Evolutionary conservation across 2,329 filamentous ascomycete species (phyloP).

Genomic region (Aureobasidium zeae): DNA sequence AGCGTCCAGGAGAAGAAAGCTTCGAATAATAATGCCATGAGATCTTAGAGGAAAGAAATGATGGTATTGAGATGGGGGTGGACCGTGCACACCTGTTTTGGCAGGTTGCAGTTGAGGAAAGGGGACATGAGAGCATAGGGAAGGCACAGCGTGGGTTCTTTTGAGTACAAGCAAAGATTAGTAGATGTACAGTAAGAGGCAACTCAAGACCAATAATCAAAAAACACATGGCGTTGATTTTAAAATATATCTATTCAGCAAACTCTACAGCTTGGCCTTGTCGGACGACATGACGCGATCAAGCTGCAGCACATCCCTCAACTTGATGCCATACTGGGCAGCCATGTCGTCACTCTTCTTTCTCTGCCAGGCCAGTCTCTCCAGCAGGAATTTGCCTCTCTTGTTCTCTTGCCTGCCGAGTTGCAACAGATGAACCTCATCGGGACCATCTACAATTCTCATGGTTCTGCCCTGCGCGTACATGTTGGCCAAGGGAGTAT

Average conservation of each 20-base stretch:
- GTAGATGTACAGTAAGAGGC: not conserved
- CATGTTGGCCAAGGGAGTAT: constrained; percentile 72
- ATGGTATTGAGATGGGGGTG: too few relatives aligned
- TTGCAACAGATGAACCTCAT: constrained; percentile 87
- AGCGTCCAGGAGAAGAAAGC: constrained; percentile 8
- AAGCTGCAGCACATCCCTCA: constrained; percentile 34
- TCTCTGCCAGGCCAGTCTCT: constrained; percentile 55
- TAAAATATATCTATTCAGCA: constrained; percentile 1
- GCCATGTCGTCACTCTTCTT: constrained; percentile 57
- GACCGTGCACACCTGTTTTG: too few relatives aligned
- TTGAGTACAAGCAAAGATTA: too few relatives aligned
- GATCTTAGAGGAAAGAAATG: not conserved
- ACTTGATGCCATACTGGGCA: constrained; percentile 45
- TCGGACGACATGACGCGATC: constrained; percentile 31
- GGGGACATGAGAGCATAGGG: too few relatives aligned
- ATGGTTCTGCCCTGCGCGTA: constrained; percentile 30
- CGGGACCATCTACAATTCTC: constrained; percentile 62
- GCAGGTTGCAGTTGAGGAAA: too few relatives aligned
- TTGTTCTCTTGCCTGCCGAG: constrained; percentile 74
- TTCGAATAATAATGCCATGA: constrained; percentile 4
- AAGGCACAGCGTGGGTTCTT: too few relatives aligned
- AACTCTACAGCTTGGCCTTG: constrained; percentile 34
- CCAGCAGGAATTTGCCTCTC: constrained; percentile 48
- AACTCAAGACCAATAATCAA: not conserved
- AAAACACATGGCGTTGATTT: not conserved